Base-by-base conservation (phyloP, 163 green algal species). In the Volvox carteri region DNA sequence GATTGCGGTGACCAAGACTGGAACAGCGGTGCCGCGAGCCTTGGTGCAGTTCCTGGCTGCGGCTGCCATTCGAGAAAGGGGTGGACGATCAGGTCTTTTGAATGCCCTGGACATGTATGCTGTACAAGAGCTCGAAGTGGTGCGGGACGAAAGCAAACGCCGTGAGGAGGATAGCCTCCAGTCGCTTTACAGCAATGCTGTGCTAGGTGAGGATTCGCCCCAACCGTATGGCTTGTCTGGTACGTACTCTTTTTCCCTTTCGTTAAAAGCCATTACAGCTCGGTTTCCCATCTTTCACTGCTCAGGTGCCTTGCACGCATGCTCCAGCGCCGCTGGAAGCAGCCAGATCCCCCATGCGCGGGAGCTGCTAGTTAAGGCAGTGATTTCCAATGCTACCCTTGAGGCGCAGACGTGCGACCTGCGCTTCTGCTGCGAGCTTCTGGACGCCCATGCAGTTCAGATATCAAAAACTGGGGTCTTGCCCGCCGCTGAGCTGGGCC, bases 91-190 rank as follows among this genome's bases (percentile, higher is more conserved):
- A 5, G 50, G 48, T 5, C 46, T 88, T 33, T 67, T 81, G 7
- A 70, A 81, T 14, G 46, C 46, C 1, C 28, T 88, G 50, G 83
- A 88, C 50, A n/a, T 74, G 44, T 88, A 88, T 67, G 83, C 83
- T 0, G 37, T 48, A 1, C 68, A 60, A 28, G 83, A 88, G 68
- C 68, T 88, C 5, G 83, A 88, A 48, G 12, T 83, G 25, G 48
- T 44, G 68, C 30, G 65, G 48, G 83, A 81, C 50, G 83, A 88
- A 50, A 28, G 48, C 83, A 81, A 60, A 41, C 67, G 83, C 19
- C 39, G 70, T 16, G 50, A 83, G 12, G 46, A 41, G 21, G 68
- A 54, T 28, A 54, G 16, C 14, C n/a, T 88, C n/a, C 67, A 74
- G 37, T 58, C 21, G 37, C 33, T 30, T 33, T 74, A 88, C 50